A percentile compares a stretch with the other conserved stretches of the same genome.
Conservation (phyloP, 768 basidiomycete species). For the Lentinula sp. region DNA sequence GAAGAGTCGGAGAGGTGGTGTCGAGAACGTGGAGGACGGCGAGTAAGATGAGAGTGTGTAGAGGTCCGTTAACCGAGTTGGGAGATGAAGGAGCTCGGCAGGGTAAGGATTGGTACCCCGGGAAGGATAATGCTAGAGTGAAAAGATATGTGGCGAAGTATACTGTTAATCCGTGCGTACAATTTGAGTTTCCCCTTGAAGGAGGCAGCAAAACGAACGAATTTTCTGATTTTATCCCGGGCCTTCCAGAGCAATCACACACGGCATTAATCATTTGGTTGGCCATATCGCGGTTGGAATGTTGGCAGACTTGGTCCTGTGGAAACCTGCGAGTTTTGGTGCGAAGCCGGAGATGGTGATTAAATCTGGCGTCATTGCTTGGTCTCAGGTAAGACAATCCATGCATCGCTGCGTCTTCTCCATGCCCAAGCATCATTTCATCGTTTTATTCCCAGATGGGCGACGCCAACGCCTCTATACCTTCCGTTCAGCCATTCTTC, state of each 20-base stretch:
- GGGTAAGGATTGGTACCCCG: conserved; percentile 54
- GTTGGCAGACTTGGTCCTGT: conserved; percentile 91
- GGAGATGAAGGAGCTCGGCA: conserved; percentile 57
- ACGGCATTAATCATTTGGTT: conserved; percentile 84
- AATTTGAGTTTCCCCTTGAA: no score
- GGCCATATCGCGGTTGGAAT: conserved; percentile 79
- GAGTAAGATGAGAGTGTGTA: conserved; percentile 81
- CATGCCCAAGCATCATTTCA: background rate
- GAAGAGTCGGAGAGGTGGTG: conserved; percentile 91
- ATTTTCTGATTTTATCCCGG: background rate
- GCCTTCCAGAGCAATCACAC: conserved; percentile 78
- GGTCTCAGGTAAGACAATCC: conserved; percentile 61
- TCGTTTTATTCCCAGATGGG: conserved; percentile 61
- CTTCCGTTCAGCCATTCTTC: conserved; percentile 86
- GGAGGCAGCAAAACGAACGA: background rate
- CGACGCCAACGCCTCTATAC: conserved; percentile 94
- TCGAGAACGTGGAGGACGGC: conserved; percentile 95
- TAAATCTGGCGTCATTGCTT: conserved; percentile 91
- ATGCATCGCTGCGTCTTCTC: background rate
- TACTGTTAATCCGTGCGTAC: conserved; percentile 90
- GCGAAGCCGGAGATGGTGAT: conserved; percentile 90
- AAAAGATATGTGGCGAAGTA: conserved; percentile 96
- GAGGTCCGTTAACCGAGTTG: conserved; percentile 64
- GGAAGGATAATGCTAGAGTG: conserved; percentile 81
- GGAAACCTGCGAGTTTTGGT: conserved; percentile 94